phyloP scores from a whole-genome alignment of 495 filamentous ascomycete species.

The Neurospora pannonica region DNA sequence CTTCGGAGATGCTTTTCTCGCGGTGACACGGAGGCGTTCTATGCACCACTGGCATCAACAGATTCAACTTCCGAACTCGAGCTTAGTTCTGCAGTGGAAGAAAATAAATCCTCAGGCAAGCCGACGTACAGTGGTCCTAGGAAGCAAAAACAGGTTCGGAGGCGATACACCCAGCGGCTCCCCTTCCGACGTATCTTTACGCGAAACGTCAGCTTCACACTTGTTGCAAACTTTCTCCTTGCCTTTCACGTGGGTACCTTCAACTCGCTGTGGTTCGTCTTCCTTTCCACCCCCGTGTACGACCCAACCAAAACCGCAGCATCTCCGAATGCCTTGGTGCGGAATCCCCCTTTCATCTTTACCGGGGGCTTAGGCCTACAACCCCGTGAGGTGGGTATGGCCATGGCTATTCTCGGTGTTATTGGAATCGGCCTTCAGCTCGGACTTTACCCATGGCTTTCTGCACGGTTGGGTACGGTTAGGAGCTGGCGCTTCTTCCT shows the following conservation, averaged over 20 bases:
- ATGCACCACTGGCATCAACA: constrained; percentile 9
- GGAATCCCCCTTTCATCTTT: constrained; percentile 59
- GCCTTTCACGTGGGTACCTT: constrained; percentile 74
- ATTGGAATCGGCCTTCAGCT: constrained; percentile 73
- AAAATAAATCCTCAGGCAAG: background rate
- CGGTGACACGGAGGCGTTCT: background rate
- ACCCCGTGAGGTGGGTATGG: constrained; percentile 64
- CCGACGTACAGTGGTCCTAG: background rate
- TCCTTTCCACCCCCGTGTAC: constrained; percentile 71
- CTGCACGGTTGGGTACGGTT: constrained; percentile 57
- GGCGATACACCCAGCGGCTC: constrained; percentile 35
- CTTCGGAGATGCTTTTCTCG: constrained; percentile 14
- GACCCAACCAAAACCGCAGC: constrained; percentile 30
- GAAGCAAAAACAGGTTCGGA: constrained; percentile 7
- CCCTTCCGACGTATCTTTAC: constrained; percentile 74
- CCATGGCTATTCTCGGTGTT: constrained; percentile 66
- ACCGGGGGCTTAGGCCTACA: constrained; percentile 73
- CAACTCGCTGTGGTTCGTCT: constrained; percentile 76
- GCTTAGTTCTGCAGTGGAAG: background rate
- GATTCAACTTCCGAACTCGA: constrained; percentile 1
- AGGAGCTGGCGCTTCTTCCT: constrained; percentile 60
- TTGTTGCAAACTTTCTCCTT: constrained; percentile 59
- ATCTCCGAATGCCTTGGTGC: constrained; percentile 17
- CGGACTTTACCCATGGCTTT: constrained; percentile 62
- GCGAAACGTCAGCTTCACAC: constrained; percentile 56